Base-by-base conservation (phyloP, 257 asterid species). In the Solanum verrucosum region DNA sequence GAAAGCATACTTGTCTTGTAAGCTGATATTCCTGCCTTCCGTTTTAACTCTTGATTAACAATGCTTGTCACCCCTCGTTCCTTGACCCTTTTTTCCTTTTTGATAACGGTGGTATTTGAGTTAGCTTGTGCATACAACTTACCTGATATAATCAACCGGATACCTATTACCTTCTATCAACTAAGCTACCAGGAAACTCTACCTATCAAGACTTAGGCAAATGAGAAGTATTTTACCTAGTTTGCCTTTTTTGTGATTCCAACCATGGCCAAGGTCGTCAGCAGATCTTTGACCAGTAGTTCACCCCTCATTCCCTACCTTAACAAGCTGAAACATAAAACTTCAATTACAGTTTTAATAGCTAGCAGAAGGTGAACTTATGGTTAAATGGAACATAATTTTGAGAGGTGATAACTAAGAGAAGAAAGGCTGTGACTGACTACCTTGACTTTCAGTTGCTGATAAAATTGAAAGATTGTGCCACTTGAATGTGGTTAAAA, bases 1-100 rank as follows among this genome's bases (percentile, higher is more conserved):
- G 98, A 83, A 96, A 96, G 91, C 95, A 96, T 92, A 93, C 97
- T 34, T 95, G 99, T 92, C 94, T 96, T 90, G 99, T 96, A 92
- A 94, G 98, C 84, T 88, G 70, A 23, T 73, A 44, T 34, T 86
- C 20, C 11, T 49, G 70, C 42, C 85, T 82, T 31, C 4, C 4
- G 10, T 79, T 20, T 15, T 27, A 49, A 49, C 70, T 81, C 68
- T 44, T 81, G 12, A 82, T 31, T 52, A 59, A 82, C 38, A 29
- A 6, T 29, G 85, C 3, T 7, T 46, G 68, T 81, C 20, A 46
- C 18, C 85, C 18, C 68, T 46, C 6, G 2, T 82, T 49, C 44
- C 44, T 4, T 1, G 10, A 4, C 27, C 1, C 6, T 29, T 31
- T 56, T 46, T 18, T 15, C 14, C 3, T 23, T 49, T 49, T 44